Evolutionary conservation across 345 rosid genomes (phyloP), one percentile per base, ranked within the genome.

Genomic region (Eucalyptus tenuipes): DNA sequence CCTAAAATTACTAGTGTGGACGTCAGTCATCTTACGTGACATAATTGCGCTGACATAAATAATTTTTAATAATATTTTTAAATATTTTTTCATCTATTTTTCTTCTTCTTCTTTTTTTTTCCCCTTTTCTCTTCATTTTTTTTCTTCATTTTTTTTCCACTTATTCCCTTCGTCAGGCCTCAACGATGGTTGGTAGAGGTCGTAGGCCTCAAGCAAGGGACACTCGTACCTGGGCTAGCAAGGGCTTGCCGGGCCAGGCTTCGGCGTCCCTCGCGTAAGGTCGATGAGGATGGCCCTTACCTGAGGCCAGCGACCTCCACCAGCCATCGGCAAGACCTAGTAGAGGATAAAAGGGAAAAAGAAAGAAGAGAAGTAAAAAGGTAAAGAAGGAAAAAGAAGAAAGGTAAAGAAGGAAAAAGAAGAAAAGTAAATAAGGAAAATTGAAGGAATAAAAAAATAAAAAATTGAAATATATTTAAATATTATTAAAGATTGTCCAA

Each of bases 1-100:
- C 25, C 0, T 20, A 0, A 52, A 52, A 52, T 20, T 2, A 0
- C 1, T 20, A 0, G 0, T 1, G 5, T 52, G 2, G 57, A 52
- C 25, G 0, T 52, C 4, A 7, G 0, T 7, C 4, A 52, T 16
- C 1, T 52, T 52, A 18, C 24, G 4, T 17, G 22, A 52, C 24
- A 18, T 7, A 4, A 52, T 52, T 0, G 24, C 0, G 1, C 0
- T 18, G 0, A 52, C 1, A 2, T 3, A 52, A 52, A 52, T 3
- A 20, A 52, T 18, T 52, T 52, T 52, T 18, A 0, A 52, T 52
- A 7, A 52, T 52, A 18, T 18, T 52, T 52, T 3, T 18, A n/a
- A n/a, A 52, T 52, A 18, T 7, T 7, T 18, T 16, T 52, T 52
- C 4, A 50, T 50, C 4, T 50, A 16, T 0, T 17, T 50, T 50